Evolutionary conservation across 2,329 filamentous ascomycete species (phyloP), one percentile per base, ranked within the genome.

Genomic region (Trichophyton verrucosum): DNA sequence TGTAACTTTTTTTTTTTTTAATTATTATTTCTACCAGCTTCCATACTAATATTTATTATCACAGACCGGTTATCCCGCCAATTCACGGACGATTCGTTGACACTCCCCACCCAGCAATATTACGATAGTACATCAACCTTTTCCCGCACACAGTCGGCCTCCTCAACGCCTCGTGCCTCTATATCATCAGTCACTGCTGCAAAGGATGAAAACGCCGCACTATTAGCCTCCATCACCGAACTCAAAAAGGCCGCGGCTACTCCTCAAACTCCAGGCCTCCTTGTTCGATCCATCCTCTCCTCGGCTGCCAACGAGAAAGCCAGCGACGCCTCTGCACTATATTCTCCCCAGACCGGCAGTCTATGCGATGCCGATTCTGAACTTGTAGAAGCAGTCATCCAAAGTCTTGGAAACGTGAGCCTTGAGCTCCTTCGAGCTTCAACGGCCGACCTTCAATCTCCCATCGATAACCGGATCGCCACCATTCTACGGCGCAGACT

Each of bases 401-500:
- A 78, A 62, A 77, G 75, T 40, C 69, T 79, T 17, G 75, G 76
- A 1, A 72, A 74, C 59, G 79, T 83, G 3, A 81, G 80, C 60
- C 71, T 73, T 42, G 75, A 77, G 61, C 69, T 84, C 62, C 81
- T 82, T 67, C 67, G 69, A 27, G 73, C 71, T 38, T 74, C 73
- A 3, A 69, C 33, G 66, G 86, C 40, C 2, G 40, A 59, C 61
- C 33, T 47, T 11, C 17, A 64, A 77, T 81, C 61, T 78, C 87
- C 73, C 73, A 78, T 58, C 76, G 82, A 65, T 74, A 75, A 65
- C 74, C 80, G 61, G 79, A 79, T 66, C 74, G 82, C 63, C 82
- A 88, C 66, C 60, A 78, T 86, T 62, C 84, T 88, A 72, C 79
- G 89, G 62, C 78, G 87, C 64, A 80, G 87, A 65, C 80, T 96